A percentile compares a stretch with the other conserved stretches of the same genome.
These are phyloP conservation scores for Hypoxylon sp. DNA, from an alignment of 2,329 filamentous ascomycete genomes.

Conservation along the genomic window DNA sequence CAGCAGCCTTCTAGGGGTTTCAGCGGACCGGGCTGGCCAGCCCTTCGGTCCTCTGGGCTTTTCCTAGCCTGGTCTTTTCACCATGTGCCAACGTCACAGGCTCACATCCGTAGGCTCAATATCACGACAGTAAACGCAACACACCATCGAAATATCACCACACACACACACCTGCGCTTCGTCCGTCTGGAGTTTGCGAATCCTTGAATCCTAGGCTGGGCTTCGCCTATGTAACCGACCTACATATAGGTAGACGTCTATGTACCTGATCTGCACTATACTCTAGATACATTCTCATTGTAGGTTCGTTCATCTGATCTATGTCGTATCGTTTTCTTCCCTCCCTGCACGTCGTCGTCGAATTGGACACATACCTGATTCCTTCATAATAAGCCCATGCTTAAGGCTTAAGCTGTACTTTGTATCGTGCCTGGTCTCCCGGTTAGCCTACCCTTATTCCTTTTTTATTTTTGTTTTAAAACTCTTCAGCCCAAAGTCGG, in stretches of 20 bases:
- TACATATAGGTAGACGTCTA: background rate
- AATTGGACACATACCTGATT: background rate
- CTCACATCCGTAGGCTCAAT: slow-evolving; percentile 17
- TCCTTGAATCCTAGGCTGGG: background rate
- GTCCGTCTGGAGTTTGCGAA: background rate
- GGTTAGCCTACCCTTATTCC: slow-evolving; percentile 4
- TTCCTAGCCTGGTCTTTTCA: slow-evolving; percentile 32
- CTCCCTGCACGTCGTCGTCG: background rate
- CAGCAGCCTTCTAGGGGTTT: background rate
- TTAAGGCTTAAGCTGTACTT: background rate
- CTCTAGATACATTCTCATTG: too few relatives aligned
- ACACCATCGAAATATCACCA: slow-evolving; percentile 23
- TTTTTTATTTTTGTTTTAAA: too few relatives aligned
- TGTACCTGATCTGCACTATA: background rate
- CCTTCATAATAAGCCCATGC: slow-evolving; percentile 2
- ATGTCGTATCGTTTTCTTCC: background rate
- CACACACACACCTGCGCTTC: slow-evolving; percentile 3
- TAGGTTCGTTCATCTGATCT: slow-evolving; percentile 3
- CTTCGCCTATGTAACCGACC: too few relatives aligned
- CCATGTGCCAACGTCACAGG: slow-evolving; percentile 37
- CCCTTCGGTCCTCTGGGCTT: background rate
- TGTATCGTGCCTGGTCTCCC: slow-evolving; percentile 11
- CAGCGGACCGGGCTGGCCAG: slow-evolving; percentile 16
- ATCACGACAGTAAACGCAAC: slow-evolving; percentile 6
- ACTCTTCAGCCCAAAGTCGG: slow-evolving; percentile 2